These are phyloP conservation scores for Periconia sp. DNA, from an alignment of 2,329 filamentous ascomycete genomes.

Conservation along the genomic window DNA sequence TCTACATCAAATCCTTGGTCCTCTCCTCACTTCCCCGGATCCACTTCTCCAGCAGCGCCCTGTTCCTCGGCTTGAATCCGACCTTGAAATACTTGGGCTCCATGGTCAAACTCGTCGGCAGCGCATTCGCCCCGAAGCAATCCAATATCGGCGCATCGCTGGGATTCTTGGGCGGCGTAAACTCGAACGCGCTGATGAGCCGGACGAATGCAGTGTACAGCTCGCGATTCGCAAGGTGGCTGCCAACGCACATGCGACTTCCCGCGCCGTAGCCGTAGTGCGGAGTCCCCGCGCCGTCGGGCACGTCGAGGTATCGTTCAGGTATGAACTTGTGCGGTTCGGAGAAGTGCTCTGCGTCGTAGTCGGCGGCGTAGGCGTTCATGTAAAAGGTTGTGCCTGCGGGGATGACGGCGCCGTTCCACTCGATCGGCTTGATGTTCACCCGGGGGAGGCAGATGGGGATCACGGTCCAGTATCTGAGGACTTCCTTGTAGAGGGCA, in stretches of 20 bases:
- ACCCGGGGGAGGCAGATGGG: constrained; percentile 77
- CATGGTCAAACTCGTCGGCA: constrained; percentile 56
- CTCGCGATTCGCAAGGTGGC: constrained; percentile 51
- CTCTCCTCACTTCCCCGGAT: constrained; percentile 54
- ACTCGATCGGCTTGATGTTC: constrained; percentile 74
- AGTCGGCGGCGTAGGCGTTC: constrained; percentile 77
- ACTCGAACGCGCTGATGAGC: constrained; percentile 55
- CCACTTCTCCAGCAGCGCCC: constrained; percentile 51
- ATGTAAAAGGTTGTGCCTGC: constrained; percentile 80
- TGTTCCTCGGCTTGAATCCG: constrained; percentile 53
- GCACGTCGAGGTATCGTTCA: constrained; percentile 67
- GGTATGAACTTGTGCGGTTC: constrained; percentile 68
- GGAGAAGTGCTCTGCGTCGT: constrained; percentile 72
- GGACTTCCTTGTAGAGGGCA: constrained; percentile 77
- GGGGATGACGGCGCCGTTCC: constrained; percentile 70
- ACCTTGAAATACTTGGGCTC: constrained; percentile 60
- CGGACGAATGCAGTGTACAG: constrained; percentile 55
- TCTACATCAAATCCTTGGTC: constrained; percentile 48
- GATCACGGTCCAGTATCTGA: constrained; percentile 81
- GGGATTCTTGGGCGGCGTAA: constrained; percentile 48
- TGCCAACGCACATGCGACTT: constrained; percentile 54
- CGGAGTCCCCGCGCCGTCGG: constrained; percentile 53
- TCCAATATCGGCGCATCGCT: constrained; percentile 52
- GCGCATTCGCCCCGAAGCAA: constrained; percentile 52
- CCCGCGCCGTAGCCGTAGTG: constrained; percentile 58